Conservation (phyloP, 306 rosid species). For the Quercus aquifolioides region DNA sequence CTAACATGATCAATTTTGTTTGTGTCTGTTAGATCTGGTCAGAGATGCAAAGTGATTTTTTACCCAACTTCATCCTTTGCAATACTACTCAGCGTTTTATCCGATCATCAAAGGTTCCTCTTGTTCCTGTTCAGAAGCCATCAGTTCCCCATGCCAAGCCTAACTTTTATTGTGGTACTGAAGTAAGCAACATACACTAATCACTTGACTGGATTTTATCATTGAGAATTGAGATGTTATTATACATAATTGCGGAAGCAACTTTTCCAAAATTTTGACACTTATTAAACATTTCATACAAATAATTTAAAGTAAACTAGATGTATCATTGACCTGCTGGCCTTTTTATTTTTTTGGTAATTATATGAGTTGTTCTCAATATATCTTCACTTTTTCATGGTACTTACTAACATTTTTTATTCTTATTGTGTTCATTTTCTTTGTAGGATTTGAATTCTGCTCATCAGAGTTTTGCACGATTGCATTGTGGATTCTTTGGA, state of each 20-base stretch:
- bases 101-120: slow-evolving; percentile 69
- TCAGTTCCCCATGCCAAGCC: slow-evolving; percentile 95
- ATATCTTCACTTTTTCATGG: neutral
- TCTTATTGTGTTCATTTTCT: slow-evolving; percentile 4
- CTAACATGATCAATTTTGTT: slow-evolving; percentile 28
- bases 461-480: slow-evolving; percentile 93
- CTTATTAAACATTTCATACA: neutral
- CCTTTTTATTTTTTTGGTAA: neutral
- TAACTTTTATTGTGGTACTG: slow-evolving; percentile 89
- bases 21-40: slow-evolving; percentile 78
- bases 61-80: slow-evolving; percentile 90
- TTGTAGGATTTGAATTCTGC: slow-evolving; percentile 87
- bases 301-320: neutral
- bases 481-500: slow-evolving; percentile 98
- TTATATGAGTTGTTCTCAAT: neutral
- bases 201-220: neutral
- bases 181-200: slow-evolving; percentile 46
- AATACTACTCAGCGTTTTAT: slow-evolving; percentile 94
- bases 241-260: slow-evolving; percentile 10
- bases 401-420: neutral
- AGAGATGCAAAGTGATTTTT: slow-evolving; percentile 94
- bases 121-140: slow-evolving; percentile 84
- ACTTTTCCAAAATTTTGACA: slow-evolving; percentile 8
- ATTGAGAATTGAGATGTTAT: neutral
- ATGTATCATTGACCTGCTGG: neutral